Percentiles rank a stretch among this genome's conserved stretches.
Evolutionary conservation across 148 eudicot species (phyloP).

Genomic region (Linanthus parryae): DNA sequence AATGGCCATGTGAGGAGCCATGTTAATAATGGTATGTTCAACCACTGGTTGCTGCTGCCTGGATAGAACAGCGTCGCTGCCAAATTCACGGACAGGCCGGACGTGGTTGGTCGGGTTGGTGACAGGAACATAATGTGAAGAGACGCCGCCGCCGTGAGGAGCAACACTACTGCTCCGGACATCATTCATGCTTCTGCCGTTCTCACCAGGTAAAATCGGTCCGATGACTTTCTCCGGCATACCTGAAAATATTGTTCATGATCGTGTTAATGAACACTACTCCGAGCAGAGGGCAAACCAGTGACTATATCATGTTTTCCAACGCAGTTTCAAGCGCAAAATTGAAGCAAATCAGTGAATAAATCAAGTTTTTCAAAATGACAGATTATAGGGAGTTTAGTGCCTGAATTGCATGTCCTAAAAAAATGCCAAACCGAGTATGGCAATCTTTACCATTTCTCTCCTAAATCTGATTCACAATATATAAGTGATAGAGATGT

Average conservation of each 20-base stretch:
- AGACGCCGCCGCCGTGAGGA: not conserved
- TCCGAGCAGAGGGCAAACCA: not conserved
- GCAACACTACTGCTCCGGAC: not conserved
- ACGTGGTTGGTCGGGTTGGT: not conserved
- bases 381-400: too few relatives aligned
- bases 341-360: too few relatives aligned
- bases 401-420: too few relatives aligned
- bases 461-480: too few relatives aligned
- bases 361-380: too few relatives aligned
- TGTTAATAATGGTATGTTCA: conserved; percentile 12
- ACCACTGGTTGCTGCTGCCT: not conserved
- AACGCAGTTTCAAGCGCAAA: too few relatives aligned
- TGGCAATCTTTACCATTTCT: too few relatives aligned
- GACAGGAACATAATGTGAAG: not conserved
- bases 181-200: not conserved
- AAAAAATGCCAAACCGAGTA: too few relatives aligned
- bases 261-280: not conserved
- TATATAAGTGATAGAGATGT: too few relatives aligned
- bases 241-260: too few relatives aligned
- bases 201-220: not conserved
- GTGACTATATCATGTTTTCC: too few relatives aligned
- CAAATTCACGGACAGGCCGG: not conserved
- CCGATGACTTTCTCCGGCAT: not conserved
- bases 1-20: too few relatives aligned
- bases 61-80: not conserved